Evolutionary conservation across 2,329 filamentous ascomycete species (phyloP).

Genomic region (Penicillium thymicola): DNA sequence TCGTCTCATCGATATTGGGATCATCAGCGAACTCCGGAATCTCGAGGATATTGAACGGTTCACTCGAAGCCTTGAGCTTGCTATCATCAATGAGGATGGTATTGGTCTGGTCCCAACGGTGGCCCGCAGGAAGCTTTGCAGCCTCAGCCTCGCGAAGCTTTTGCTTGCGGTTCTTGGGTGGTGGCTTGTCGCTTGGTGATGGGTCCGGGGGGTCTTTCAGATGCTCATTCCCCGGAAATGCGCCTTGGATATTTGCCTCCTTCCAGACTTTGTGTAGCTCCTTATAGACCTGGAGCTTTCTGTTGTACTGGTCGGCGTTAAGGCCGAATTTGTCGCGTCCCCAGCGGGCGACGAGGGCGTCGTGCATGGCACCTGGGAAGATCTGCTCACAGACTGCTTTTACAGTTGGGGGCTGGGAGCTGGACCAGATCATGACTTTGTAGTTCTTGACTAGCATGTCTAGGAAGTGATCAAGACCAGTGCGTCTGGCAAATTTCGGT

Average conservation of each 20-base stretch:
- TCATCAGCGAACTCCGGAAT: slow-evolving; percentile 69
- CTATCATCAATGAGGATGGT: slow-evolving; percentile 90
- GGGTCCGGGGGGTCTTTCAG: neutral
- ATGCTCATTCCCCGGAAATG: slow-evolving; percentile 35
- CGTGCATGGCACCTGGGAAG: slow-evolving; percentile 54
- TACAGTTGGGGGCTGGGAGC: slow-evolving; percentile 72
- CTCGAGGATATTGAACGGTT: slow-evolving; percentile 78
- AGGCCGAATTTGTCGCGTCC: slow-evolving; percentile 73
- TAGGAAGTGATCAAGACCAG: slow-evolving; percentile 67
- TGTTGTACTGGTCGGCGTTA: slow-evolving; percentile 59
- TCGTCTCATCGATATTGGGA: slow-evolving; percentile 39
- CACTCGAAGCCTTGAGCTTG: slow-evolving; percentile 70
- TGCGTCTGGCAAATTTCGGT: slow-evolving; percentile 62
- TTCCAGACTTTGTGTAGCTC: slow-evolving; percentile 71
- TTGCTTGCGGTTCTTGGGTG: neutral
- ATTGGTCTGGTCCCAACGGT: slow-evolving; percentile 73
- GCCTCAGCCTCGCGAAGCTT: slow-evolving; percentile 2
- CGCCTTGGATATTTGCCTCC: slow-evolving; percentile 41
- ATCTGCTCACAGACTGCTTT: slow-evolving; percentile 55
- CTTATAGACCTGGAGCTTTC: slow-evolving; percentile 86
- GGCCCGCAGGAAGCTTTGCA: slow-evolving; percentile 44
- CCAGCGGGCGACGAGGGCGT: slow-evolving; percentile 68
- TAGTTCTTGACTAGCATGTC: slow-evolving; percentile 71
- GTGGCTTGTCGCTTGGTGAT: neutral
- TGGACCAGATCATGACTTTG: slow-evolving; percentile 86